A percentile compares a stretch with the other conserved stretches of the same genome.
These are phyloP conservation scores for Xylariomycetidae sp. DNA, from an alignment of 2,329 filamentous ascomycete species.

Conservation along the genomic window DNA sequence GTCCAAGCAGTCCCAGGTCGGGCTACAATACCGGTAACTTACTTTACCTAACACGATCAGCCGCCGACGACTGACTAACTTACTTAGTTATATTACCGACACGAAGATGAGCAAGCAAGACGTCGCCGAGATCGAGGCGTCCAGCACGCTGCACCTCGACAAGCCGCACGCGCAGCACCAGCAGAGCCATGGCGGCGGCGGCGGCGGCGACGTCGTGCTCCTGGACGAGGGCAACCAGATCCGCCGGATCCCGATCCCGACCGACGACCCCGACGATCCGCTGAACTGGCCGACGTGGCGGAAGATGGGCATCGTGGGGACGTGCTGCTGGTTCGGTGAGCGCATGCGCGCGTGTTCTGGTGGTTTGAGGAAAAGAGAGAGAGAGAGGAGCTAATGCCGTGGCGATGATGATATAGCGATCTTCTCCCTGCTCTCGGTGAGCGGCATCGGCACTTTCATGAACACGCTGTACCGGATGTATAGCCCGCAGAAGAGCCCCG, in stretches of 20 bases:
- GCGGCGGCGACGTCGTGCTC: not conserved
- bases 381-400: too few relatives aligned
- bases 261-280: conserved; percentile 20
- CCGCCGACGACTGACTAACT: too few relatives aligned
- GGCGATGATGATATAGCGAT: too few relatives aligned
- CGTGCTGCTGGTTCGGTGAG: conserved; percentile 25
- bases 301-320: conserved; percentile 14
- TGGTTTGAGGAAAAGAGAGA: too few relatives aligned
- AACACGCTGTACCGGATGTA: conserved; percentile 5
- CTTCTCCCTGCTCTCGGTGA: conserved; percentile 5
- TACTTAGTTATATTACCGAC: not conserved
- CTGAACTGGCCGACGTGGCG: conserved; percentile 19
- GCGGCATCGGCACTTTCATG: conserved; percentile 10
- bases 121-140: not conserved
- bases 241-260: conserved; percentile 13
- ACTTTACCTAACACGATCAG: not conserved
- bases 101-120: not conserved
- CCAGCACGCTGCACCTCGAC: not conserved
- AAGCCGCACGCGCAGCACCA: not conserved
- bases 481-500: conserved; percentile 1
- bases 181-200: too few relatives aligned
- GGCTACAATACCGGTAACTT: not conserved
- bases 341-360: too few relatives aligned
- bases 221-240: conserved; percentile 9
- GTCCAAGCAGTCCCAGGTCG: not conserved